Base-by-base conservation (phyloP, 2,329 filamentous ascomycete genomes). In the Akanthomyces muscarius region DNA sequence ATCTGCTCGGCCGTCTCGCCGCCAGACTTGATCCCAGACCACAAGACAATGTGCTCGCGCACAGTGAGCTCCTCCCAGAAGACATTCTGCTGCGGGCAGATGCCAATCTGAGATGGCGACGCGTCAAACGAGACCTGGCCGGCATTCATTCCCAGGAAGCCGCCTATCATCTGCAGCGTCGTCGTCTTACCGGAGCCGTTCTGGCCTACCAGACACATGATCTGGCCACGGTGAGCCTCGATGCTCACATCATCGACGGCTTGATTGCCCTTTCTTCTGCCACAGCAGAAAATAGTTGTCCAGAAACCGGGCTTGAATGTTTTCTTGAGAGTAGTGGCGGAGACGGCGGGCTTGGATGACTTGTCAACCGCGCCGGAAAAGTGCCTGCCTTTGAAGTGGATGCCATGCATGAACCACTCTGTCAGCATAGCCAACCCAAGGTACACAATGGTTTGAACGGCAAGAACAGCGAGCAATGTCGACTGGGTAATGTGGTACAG, bases 181-280 rank as follows among this genome's bases (percentile, higher is more conserved):
- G 89, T 91, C 1, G 84, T 88, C 69, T 91, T 91, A 16, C 89
- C 89, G 53, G 83, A 86, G 7, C 88, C 88, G 69, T 91, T 91
- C 1, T 86, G 86, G 16, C 88, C 89, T 0, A 91, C 78, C 0
- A 91, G 76, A 5, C 88, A 83, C 76, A 90, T 78, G 63, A 90
- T 84, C 67, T 89, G 80, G 21, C 86, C 81, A 70, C 83, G 78
- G 47, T 83, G 78, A 8, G 86, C 84, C 21, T 82, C 75, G 21
- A 91, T 78, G 64, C 78, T 83, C 48, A 91, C 75, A 36, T 84
- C 76, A 64, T 89, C 78, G 3, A 91, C 87, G 0, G 88, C 88
- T 13, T 67, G 65, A n/a, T 71, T 68, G 11, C 80, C 81, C 14
- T 69, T 68, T 8, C 67, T 65, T 11, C 70, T 69, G 5, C 71